Base-by-base conservation (phyloP, 73 alveolate species). In the Blepharisma japonicum region DNA sequence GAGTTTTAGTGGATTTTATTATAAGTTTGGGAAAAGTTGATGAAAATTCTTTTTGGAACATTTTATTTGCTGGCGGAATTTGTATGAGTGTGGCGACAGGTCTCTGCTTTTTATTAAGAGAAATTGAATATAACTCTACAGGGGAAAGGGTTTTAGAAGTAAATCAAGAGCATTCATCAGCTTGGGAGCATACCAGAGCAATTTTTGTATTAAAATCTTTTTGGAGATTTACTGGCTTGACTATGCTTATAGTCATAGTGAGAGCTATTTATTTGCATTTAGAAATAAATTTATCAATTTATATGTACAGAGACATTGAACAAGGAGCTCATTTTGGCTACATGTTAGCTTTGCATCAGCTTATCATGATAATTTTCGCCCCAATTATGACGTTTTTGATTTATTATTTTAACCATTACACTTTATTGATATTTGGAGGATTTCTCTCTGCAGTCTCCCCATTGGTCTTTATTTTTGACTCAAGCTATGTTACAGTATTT, bases 281-380 rank as follows among this genome's bases (percentile, higher is more conserved):
- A 25, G 23, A n/a, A 20, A 61, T 61, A 25, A 61, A n/a, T 20
- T 25, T 61, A 61, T 39, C 74, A 20, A 20, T 61, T 14, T 61
- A 61, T 25, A 61, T 61, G 74, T 9, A 61, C 23, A 0, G 74
- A 61, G 74, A 61, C 47, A 25, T 61, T 61, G 49, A 25, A 2
- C n/a, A 25, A 20, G 74, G 47, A 20, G 74, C 74, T 20, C 74
- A 61, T 61, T 61, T 61, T 25, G 74, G 74, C 48, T 18, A 18
- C 2, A 61, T 61, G 74, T 5, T 61, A 61, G 74, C 74, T 18
- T n/a, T 61, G 11, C 74, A 61, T 25, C 14, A 61, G 23, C n/a
- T n/a, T 18, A 61, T 61, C 39, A 25, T 61, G 18, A 39, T 61
- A 14, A 61, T 61, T 9, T 61, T 61, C 47, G 23, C 23, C 14